Percentiles rank a stretch among this genome's conserved stretches.
These are phyloP conservation scores for Plasmodium yoelii DNA, from an alignment of 169 alveolate genomes.

Conservation along the genomic window DNA sequence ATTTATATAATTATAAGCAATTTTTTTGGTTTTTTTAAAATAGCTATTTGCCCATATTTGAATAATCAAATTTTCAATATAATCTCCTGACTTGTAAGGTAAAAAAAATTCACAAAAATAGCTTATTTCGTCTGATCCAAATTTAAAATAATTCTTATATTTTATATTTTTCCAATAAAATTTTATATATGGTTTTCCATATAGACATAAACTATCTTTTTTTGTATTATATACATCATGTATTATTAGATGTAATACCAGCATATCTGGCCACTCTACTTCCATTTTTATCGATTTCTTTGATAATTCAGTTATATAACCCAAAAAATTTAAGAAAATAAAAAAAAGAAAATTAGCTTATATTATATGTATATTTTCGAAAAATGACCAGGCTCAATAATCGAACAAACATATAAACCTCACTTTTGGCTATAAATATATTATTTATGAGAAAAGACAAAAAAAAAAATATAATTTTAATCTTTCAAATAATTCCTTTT, in stretches of 20 bases:
- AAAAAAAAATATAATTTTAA: too few relatives aligned
- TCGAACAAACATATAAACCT: too few relatives aligned
- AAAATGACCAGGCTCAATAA: too few relatives aligned
- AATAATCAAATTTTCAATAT: constrained; percentile 33
- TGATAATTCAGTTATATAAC: too few relatives aligned
- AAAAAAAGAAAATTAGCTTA: too few relatives aligned
- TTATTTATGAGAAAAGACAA: too few relatives aligned
- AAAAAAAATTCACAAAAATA: constrained; percentile 59
- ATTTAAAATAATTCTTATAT: constrained; percentile 56
- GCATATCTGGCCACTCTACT: constrained; percentile 2
- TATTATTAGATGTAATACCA: constrained; percentile 27
- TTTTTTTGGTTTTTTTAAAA: constrained; percentile 31
- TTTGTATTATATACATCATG: constrained; percentile 42
- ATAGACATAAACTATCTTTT: constrained; percentile 7
- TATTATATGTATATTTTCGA: too few relatives aligned
- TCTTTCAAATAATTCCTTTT: too few relatives aligned
- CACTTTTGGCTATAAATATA: too few relatives aligned
- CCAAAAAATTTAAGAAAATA: too few relatives aligned
- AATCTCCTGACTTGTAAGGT: constrained; percentile 48
- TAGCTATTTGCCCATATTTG: constrained; percentile 65
- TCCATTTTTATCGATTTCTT: too few relatives aligned
- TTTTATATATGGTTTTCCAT: constrained; percentile 54
- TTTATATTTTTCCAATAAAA: constrained; percentile 48
- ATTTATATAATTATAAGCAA: constrained; percentile 54
- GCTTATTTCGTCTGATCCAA: constrained; percentile 18